Conservation (phyloP, 768 basidiomycete species). For the Daedaleopsis sinensis region DNA sequence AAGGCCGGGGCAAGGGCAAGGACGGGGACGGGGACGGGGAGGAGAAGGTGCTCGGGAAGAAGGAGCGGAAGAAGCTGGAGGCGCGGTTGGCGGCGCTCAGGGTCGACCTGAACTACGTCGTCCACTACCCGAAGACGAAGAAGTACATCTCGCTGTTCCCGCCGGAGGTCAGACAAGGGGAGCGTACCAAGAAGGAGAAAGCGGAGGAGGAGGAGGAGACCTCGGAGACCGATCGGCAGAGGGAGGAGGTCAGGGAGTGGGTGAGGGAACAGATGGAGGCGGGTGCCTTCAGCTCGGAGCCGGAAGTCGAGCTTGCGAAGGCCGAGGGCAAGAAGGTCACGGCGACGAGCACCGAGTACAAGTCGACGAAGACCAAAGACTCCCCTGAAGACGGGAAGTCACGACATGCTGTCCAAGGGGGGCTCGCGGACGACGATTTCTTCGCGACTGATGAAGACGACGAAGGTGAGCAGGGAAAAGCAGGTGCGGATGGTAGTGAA, state of each 20-base stretch:
- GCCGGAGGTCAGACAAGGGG: slow-evolving; percentile 45
- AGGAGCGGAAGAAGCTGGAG: slow-evolving; percentile 43
- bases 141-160: slow-evolving; percentile 94
- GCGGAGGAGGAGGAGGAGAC: slow-evolving; percentile 17
- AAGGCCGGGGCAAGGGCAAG: slow-evolving; percentile 34
- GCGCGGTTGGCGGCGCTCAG: slow-evolving; percentile 61
- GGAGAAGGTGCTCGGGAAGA: slow-evolving; percentile 37
- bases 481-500: not conserved
- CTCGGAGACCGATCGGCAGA: slow-evolving; percentile 46
- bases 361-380: not conserved
- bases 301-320: slow-evolving; percentile 49
- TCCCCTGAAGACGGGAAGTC: no score
- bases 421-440: slow-evolving; percentile 33
- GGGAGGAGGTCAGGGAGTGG: slow-evolving; percentile 62
- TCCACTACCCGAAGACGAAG: slow-evolving; percentile 84
- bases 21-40: slow-evolving; percentile 39
- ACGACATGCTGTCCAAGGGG: slow-evolving; percentile 1
- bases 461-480: not conserved
- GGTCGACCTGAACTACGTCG: slow-evolving; percentile 89
- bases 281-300: slow-evolving; percentile 60
- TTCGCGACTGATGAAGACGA: slow-evolving; percentile 31
- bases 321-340: slow-evolving; percentile 1
- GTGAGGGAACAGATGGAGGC: slow-evolving; percentile 61
- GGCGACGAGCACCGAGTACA: not conserved
- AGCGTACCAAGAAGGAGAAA: slow-evolving; percentile 20